A percentile compares a stretch with the other conserved stretches of the same genome.
phyloP scores from a whole-genome alignment of 192 early-diverging fungal species.

The Backusella psychrophila region DNA sequence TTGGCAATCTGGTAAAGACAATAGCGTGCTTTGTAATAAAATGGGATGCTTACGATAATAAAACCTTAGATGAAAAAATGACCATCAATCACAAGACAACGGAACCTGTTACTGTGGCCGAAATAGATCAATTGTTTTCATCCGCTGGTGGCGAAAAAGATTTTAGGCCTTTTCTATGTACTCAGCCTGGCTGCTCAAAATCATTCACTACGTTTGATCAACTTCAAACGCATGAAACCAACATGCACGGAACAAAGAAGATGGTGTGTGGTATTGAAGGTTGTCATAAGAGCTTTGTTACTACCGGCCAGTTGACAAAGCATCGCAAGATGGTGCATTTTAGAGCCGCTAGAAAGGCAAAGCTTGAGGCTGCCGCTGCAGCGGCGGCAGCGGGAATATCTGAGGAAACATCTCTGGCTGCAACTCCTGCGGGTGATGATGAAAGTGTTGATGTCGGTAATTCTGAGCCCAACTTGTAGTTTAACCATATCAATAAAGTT shows the following conservation, averaged over 20 bases:
- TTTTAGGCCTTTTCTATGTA: constrained; percentile 35
- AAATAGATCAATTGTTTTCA: constrained; percentile 34
- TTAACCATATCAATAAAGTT: not conserved
- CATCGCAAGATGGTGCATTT: constrained; percentile 44
- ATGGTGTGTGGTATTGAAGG: constrained; percentile 37
- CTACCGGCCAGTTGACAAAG: constrained; percentile 38
- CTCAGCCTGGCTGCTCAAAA: constrained; percentile 36
- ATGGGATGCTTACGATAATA: not conserved
- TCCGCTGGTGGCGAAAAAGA: constrained; percentile 24
- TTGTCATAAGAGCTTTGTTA: constrained; percentile 37
- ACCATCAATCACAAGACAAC: constrained; percentile 24
- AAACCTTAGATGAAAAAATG: constrained; percentile 19
- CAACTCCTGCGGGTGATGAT: not conserved
- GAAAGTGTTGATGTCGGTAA: constrained; percentile 16
- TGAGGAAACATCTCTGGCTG: not conserved
- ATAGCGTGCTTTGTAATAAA: not conserved
- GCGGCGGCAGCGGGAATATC: constrained; percentile 10
- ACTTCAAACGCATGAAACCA: constrained; percentile 36
- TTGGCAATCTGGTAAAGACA: constrained; percentile 17
- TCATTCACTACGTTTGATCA: constrained; percentile 35
- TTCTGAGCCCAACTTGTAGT: not conserved
- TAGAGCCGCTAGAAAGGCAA: constrained; percentile 29
- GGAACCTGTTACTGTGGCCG: constrained; percentile 27
- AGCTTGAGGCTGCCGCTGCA: constrained; percentile 20
- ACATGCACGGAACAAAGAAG: constrained; percentile 42